phyloP scores from a whole-genome alignment of 257 asterid species.

The Cruciata laevipes region DNA sequence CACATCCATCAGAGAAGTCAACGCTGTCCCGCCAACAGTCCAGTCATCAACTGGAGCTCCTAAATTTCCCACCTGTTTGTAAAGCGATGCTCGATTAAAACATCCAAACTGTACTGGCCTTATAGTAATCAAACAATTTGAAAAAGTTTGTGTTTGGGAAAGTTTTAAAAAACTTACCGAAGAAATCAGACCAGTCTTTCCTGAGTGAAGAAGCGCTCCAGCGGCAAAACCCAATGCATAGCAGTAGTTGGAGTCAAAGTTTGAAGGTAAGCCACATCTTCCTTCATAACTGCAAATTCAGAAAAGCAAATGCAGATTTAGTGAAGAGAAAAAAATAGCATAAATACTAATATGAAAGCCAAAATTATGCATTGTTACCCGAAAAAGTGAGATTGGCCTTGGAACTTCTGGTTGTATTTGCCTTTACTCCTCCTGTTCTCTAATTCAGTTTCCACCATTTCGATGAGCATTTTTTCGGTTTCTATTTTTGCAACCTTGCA shows the following conservation, averaged over 20 bases:
- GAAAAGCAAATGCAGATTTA: not conserved
- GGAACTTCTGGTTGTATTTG: slow-evolving; percentile 56
- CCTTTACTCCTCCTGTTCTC: slow-evolving; percentile 56
- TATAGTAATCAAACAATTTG: not conserved
- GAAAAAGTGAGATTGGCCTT: slow-evolving; percentile 92
- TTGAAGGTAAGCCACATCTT: slow-evolving; percentile 95
- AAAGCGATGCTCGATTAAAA: not conserved
- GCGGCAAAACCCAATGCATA: slow-evolving; percentile 73
- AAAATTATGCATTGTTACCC: slow-evolving; percentile 41
- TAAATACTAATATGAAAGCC: not conserved
- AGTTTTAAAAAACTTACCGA: slow-evolving; percentile 32
- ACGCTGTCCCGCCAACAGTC: slow-evolving; percentile 96
- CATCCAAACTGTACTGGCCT: not conserved
- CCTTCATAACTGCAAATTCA: slow-evolving; percentile 63
- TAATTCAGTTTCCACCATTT: slow-evolving; percentile 96
- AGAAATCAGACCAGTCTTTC: slow-evolving; percentile 82
- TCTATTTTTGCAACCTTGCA: slow-evolving; percentile 89
- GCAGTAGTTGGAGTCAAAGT: slow-evolving; percentile 87
- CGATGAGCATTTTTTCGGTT: slow-evolving; percentile 93
- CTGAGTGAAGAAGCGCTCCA: slow-evolving; percentile 72
- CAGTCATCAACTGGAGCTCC: slow-evolving; percentile 87
- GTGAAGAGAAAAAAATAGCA: not conserved
- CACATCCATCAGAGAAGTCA: slow-evolving; percentile 93
- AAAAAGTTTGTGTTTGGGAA: no score
- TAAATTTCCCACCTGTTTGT: slow-evolving; percentile 74